phyloP scores from a whole-genome alignment of 495 filamentous ascomycete species.

The Xylaria castorea region DNA sequence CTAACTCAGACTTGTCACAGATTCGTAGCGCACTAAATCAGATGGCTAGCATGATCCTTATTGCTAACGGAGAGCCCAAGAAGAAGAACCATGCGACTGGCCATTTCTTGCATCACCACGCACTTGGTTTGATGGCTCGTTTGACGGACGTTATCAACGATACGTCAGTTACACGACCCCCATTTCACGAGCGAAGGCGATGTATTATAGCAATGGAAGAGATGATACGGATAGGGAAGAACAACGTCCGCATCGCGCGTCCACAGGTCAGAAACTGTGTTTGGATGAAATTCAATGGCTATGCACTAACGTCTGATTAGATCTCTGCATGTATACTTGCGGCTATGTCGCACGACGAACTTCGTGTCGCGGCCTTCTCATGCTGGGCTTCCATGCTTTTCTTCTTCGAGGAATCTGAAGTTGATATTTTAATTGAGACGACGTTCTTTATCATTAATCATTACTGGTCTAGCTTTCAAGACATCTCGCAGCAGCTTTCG shows the following conservation, averaged over 20 bases:
- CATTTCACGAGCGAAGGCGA: conserved; percentile 70
- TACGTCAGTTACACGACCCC: conserved; percentile 59
- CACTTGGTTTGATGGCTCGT: conserved; percentile 85
- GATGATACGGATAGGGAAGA: conserved; percentile 77
- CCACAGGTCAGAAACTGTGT: conserved; percentile 70
- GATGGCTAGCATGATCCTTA: conserved; percentile 69
- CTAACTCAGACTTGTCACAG: conserved; percentile 40
- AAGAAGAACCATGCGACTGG: conserved; percentile 63
- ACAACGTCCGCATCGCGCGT: conserved; percentile 74
- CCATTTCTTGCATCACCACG: conserved; percentile 84
- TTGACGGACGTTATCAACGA: conserved; percentile 85
- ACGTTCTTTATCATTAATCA: conserved; percentile 85
- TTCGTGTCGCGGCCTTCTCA: conserved; percentile 78
- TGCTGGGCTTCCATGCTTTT: conserved; percentile 83
- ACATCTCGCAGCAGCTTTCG: conserved; percentile 62
- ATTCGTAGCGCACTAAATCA: conserved; percentile 68
- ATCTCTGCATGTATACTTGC: conserved; percentile 89
- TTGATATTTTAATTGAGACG: conserved; percentile 79
- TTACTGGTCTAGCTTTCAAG: conserved; percentile 75
- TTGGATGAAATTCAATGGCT: conserved; percentile 15
- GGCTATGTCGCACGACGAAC: conserved; percentile 72
- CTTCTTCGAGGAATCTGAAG: conserved; percentile 75
- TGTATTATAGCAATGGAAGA: conserved; percentile 84
- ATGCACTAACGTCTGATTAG: conserved; percentile 47
- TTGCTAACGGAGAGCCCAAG: conserved; percentile 53